Evolutionary conservation across 2,329 filamentous ascomycete species (phyloP).

Genomic region (Davidsoniella eucalypti): DNA sequence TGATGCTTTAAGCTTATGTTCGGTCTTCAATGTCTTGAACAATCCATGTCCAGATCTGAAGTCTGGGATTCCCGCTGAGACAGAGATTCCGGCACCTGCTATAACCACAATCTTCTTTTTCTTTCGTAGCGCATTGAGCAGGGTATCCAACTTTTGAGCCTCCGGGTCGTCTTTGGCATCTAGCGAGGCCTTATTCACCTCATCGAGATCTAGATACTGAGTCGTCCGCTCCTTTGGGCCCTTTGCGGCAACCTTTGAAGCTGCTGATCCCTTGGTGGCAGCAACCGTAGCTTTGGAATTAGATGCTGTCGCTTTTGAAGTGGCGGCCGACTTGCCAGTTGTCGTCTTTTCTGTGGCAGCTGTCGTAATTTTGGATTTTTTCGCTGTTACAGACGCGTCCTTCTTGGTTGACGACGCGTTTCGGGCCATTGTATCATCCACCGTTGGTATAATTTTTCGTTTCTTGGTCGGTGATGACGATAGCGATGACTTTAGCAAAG

Average conservation of each 20-base stretch:
- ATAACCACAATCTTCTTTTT: conserved; percentile 96
- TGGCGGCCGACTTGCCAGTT: not conserved
- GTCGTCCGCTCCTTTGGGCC: conserved; percentile 50
- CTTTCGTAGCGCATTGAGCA: conserved; percentile 61
- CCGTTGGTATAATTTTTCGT: conserved; percentile 2
- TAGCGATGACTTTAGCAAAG: not conserved
- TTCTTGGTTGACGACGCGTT: conserved; percentile 19
- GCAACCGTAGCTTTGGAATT: not conserved
- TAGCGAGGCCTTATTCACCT: conserved; percentile 14
- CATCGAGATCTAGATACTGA: conserved; percentile 58
- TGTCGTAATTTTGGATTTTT: conserved; percentile 33
- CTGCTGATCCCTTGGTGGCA: not conserved
- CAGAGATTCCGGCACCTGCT: conserved; percentile 90
- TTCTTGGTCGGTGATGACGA: conserved; percentile 1
- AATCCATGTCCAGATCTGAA: conserved; percentile 85
- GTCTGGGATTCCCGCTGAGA: conserved; percentile 90
- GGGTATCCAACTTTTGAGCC: conserved; percentile 47
- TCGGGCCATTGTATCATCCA: conserved; percentile 2
- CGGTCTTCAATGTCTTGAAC: conserved; percentile 67
- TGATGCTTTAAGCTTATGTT: conserved; percentile 76
- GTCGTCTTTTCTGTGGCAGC: not conserved
- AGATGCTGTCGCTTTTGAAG: not conserved
- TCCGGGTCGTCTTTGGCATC: conserved; percentile 27
- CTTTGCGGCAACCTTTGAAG: conserved; percentile 4
- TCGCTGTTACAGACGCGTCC: conserved; percentile 53